phyloP scores from a whole-genome alignment of 345 rosid genomes.

The Durio zibethinus region DNA sequence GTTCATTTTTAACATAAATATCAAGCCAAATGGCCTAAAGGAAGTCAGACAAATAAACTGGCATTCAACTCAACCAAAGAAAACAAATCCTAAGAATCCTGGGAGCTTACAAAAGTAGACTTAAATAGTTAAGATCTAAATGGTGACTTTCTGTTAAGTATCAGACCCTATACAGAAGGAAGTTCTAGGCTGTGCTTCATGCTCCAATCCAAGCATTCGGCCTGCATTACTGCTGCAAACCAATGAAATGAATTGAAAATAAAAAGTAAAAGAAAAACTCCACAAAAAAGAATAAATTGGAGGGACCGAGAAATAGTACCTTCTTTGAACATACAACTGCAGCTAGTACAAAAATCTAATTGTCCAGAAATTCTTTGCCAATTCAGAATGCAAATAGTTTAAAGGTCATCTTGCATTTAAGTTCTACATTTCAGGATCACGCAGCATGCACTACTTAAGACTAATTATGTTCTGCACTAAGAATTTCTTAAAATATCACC shows the following conservation, averaged over 20 bases:
- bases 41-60: not conserved
- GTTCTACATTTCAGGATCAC: not conserved
- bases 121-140: not conserved
- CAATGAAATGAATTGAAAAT: constrained; percentile 15
- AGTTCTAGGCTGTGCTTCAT: constrained; percentile 19
- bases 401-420: constrained; percentile 3
- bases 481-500: not conserved
- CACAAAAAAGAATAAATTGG: not conserved
- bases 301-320: constrained; percentile 8
- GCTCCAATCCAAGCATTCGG: constrained; percentile 21
- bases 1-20: not conserved
- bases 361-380: constrained; percentile 6
- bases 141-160: constrained; percentile 17
- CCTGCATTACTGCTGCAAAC: constrained; percentile 17
- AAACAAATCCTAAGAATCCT: not conserved
- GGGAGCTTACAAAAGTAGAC: constrained; percentile 7
- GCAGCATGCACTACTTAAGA: not conserved
- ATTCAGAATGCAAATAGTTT: constrained; percentile 1
- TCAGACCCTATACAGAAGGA: constrained; percentile 18
- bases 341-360: constrained; percentile 4
- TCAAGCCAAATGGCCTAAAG: not conserved
- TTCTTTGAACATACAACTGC: not conserved
- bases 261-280: not conserved
- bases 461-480: not conserved
- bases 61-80: not conserved